Evolutionary conservation across 2,329 filamentous ascomycete genomes (phyloP).

Genomic region (Fusarium praegraminearum): DNA sequence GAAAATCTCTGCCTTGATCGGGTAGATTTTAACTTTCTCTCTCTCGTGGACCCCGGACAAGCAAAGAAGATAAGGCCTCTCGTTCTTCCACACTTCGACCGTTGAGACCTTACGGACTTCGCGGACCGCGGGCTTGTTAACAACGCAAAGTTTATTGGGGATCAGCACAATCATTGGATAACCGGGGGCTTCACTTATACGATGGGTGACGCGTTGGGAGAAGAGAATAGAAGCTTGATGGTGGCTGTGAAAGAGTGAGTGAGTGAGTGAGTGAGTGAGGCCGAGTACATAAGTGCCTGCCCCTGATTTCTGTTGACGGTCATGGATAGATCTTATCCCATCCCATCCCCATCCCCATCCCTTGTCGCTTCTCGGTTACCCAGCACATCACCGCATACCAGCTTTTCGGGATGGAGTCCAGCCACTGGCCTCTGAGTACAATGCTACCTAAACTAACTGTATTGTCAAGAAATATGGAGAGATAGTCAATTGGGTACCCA

Average conservation of each 20-base stretch:
- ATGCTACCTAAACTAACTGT: not conserved
- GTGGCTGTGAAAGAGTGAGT: not conserved
- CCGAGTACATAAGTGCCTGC: not conserved
- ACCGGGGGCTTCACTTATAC: constrained; percentile 3
- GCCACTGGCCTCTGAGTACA: not conserved
- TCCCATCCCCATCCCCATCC: not conserved
- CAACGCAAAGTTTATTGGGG: constrained; percentile 22
- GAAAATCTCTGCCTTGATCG: constrained; percentile 10
- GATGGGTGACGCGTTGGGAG: constrained; percentile 16
- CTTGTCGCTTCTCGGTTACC: constrained; percentile 7
- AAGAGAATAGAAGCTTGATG: not conserved
- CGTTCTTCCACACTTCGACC: constrained; percentile 24
- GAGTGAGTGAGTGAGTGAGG: not conserved
- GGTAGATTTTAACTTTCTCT: not conserved
- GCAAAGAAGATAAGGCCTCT: constrained; percentile 8
- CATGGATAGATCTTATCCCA: constrained; percentile 11
- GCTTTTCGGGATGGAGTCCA: constrained; percentile 21
- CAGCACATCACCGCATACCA: constrained; percentile 31
- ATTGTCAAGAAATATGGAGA: not conserved
- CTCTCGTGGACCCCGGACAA: not conserved
- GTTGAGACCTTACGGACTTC: constrained; percentile 24
- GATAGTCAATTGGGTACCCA: not conserved
- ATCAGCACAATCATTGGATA: constrained; percentile 8
- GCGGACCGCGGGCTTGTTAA: not conserved
- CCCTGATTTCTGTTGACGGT: constrained; percentile 25